phyloP scores from a whole-genome alignment of 176 grass and related monocot species.

The Chloris gayana region DNA sequence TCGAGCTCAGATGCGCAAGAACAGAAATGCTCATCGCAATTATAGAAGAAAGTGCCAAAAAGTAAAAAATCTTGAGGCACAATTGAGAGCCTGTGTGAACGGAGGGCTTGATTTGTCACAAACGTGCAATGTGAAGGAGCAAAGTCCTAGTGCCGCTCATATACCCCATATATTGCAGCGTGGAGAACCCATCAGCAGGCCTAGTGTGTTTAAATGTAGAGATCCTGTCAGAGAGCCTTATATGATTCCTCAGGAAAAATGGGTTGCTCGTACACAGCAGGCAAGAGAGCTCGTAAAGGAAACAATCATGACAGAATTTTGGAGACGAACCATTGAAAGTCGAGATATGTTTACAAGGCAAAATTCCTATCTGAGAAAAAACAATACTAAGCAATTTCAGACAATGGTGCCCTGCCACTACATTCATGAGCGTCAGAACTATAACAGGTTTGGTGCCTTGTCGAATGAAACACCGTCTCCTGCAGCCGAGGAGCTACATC shows the following conservation, averaged over 20 bases:
- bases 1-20: neutral
- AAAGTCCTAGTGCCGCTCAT: neutral
- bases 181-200: no score
- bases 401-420: neutral
- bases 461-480: neutral
- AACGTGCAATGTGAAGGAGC: no score
- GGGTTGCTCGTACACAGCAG: neutral
- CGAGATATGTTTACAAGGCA: neutral
- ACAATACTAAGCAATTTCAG: neutral
- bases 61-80: neutral
- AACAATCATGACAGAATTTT: slow-evolving; percentile 3
- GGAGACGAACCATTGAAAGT: neutral
- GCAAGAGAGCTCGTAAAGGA: neutral
- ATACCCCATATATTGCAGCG: no score
- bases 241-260: neutral
- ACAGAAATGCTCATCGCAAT: neutral
- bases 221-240: neutral
- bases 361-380: neutral
- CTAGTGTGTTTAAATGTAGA: rapidly evolving
- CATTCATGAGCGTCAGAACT: neutral
- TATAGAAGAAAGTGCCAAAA: neutral
- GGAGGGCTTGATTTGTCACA: rapidly evolving
- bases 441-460: neutral
- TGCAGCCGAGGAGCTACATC: neutral
- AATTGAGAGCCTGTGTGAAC: neutral